Evolutionary conservation across 139 green algal species (phyloP).

Genomic region (Chlamydomonas sphaeroides): DNA sequence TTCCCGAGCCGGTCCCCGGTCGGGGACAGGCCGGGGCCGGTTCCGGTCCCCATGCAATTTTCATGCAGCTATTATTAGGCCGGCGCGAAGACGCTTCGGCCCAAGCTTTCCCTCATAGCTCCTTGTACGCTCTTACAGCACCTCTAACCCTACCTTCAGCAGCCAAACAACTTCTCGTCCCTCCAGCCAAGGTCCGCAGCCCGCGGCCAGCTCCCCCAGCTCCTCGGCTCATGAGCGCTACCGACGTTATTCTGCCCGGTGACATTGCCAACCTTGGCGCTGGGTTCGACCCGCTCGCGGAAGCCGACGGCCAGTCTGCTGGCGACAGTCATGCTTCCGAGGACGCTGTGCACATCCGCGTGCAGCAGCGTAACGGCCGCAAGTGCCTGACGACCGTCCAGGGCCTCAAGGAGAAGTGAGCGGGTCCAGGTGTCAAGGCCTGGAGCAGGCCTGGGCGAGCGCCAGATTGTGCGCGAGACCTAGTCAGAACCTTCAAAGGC

Average conservation of each 20-base stretch:
- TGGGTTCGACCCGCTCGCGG: constrained; percentile 47
- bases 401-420: constrained; percentile 89
- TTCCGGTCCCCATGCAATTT: no score
- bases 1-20: no score
- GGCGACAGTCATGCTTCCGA: constrained; percentile 43
- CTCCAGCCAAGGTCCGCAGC: neutral
- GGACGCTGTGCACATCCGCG: constrained; percentile 88
- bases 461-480: neutral
- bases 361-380: constrained; percentile 97
- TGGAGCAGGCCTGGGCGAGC: no score
- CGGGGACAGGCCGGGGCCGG: no score
- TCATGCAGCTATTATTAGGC: no score
- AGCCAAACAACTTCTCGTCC: neutral
- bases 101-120: no score
- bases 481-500: no score
- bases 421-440: no score
- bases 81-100: no score
- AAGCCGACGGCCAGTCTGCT: constrained; percentile 48
- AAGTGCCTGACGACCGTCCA: constrained; percentile 98
- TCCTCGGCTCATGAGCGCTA: constrained; percentile 33
- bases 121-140: neutral
- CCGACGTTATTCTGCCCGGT: constrained; percentile 43
- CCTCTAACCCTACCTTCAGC: neutral
- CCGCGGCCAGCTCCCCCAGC: neutral
- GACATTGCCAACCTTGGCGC: constrained; percentile 46